Base-by-base conservation (phyloP, 306 rosid genomes). In the Pueraria montana region DNA sequence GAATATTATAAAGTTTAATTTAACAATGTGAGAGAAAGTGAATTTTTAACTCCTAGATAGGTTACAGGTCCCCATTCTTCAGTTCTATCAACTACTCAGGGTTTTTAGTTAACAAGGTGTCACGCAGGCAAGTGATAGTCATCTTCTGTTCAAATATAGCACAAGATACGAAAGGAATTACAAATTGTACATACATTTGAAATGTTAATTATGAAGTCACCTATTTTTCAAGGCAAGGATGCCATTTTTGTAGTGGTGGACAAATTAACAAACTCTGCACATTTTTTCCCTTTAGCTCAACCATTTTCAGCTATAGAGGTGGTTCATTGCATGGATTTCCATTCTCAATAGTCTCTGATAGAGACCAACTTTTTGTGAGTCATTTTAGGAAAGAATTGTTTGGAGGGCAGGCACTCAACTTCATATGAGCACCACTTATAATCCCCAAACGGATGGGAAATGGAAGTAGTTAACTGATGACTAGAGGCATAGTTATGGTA, bases 1-100 rank as follows among this genome's bases (percentile, higher is more conserved):
- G 12, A 8, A 46, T 58, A 21, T 72, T 71, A 59, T 34, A n/a
- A 18, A 78, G 42, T 78, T 78, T 42, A 49, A 66, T 50, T 50
- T 50, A 34, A 53, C 32, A 74, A 20, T 34, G 17, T 50, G 27
- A 52, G 78, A 27, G 43, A 23, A 70, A 26, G 63, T 27, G 13
- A 48, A 72, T 11, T 27, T 27, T 30, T 72, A 72, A 72, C 62
- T 72, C 17, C 77, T 49, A 72, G 4, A 26, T 27, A 26, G 14
- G 24, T 72, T 72, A 30, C 26, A 48, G 18, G 36, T 43, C 55
- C 74, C 20, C 74, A 69, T 69, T 67, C 9, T 40, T 23, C 32
- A 10, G 16, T 46, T 34, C 76, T 16, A 4, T 68, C 34, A 67
- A 67, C 73, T 67, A 42, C 73, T 67, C 26, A 34, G 16, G 26